phyloP scores from a whole-genome alignment of 345 rosid genomes.

The Aquilaria malaccensis region DNA sequence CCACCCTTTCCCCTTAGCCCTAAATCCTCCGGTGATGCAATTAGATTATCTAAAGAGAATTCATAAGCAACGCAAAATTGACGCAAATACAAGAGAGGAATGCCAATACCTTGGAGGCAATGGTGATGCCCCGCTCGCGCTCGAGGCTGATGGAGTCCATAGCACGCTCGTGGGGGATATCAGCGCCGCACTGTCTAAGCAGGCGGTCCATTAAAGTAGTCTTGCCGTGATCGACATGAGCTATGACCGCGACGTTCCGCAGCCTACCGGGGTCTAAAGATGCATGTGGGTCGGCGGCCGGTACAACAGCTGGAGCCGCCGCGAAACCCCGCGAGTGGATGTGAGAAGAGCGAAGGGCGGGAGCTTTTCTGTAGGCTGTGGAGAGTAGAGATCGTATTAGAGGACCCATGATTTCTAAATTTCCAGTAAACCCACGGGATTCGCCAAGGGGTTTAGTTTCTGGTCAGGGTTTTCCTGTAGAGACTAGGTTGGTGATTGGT shows the following conservation, averaged over 20 bases:
- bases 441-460: too few species aligned
- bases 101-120: conserved; percentile 66
- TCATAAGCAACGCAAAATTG: too few species aligned
- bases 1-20: too few species aligned
- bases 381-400: conserved; percentile 69
- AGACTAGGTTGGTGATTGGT: too few species aligned
- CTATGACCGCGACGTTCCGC: conserved; percentile 93
- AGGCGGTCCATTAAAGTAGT: conserved; percentile 97
- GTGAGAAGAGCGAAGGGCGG: conserved; percentile 20
- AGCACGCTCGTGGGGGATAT: conserved; percentile 95
- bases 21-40: too few species aligned
- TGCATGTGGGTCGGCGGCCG: conserved; percentile 27
- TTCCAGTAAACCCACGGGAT: neutral
- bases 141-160: conserved; percentile 97
- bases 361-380: conserved; percentile 38
- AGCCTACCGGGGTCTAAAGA: conserved; percentile 67
- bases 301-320: conserved; percentile 30
- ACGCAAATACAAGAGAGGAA: too few species aligned
- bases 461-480: too few species aligned
- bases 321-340: conserved; percentile 41
- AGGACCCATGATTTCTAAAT: conserved; percentile 58
- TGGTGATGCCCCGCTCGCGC: conserved; percentile 96
- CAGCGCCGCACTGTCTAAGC: conserved; percentile 97
- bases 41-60: too few species aligned
- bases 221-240: conserved; percentile 98